Evolutionary conservation across 2,329 filamentous ascomycete genomes (phyloP), one percentile per base, ranked within the genome.

Genomic region (Neofusicoccum cordaticola): DNA sequence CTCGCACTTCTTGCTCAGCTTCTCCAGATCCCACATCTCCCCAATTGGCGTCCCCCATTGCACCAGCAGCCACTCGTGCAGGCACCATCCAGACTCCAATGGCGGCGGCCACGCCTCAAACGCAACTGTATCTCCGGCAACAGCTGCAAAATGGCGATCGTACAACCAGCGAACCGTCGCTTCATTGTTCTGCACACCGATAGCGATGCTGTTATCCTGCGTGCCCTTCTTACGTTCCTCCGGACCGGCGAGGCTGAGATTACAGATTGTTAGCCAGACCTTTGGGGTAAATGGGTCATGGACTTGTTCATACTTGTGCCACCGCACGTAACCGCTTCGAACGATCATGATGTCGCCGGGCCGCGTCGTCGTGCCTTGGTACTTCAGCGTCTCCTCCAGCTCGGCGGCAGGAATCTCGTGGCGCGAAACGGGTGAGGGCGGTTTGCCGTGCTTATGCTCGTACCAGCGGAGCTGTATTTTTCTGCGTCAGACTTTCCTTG

Each of bases 1-100:
- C 67, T 84, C 86, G 68, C 85, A 85, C 58, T 84, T 80, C 42
- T 76, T 78, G 2, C 83, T 80, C 48, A 88, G 73, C 9, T 73
- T 78, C 65, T 84, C 82, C 19, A 89, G 73, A 68, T 78, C 76
- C 68, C 72, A 77, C 76, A 78, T 77, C 67, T 78, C 75, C 15
- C 76, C 75, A 58, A 78, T 74, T 12, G 72, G 72, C 75, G 83
- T 76, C 0, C 83, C 83, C 82, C 83, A 85, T 0, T 82, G 81
- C 0, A 78, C 81, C 1, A 84, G 71, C 12, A 82, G 67, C 75
- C 78, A 82, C 67, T 80, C 72, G 66, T 80, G 78, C 66, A 76
- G 65, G 66, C 72, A 74, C 72, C 71, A 76, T 2, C 73, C 72
- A 6, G 72, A 71, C 0, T 68, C 67, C 11, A 72, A 67, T 15